Evolutionary conservation across 1,284 basidiomycete species (phyloP).

Genomic region (Laetiporus sulphureus): DNA sequence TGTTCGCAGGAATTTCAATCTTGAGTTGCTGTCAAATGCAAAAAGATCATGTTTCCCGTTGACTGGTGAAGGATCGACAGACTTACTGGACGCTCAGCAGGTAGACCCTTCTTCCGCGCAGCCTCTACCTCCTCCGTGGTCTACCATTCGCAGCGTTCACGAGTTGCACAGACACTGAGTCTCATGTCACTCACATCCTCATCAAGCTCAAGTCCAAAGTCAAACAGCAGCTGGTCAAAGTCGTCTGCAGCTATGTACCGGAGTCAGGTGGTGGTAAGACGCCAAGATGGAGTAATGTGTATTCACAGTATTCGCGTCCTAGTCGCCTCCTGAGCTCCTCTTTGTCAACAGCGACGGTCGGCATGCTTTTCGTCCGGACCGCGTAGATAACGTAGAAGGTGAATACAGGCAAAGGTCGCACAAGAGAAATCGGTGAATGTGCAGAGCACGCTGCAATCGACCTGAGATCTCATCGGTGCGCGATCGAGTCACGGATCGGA

Average conservation of each 20-base stretch:
- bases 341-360: slow-evolving; percentile 94
- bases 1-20: slow-evolving; percentile 97
- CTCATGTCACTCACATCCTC: slow-evolving; percentile 87
- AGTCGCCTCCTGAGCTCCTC: slow-evolving; percentile 88
- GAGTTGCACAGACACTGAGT: too few species aligned
- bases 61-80: not conserved
- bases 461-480: not conserved
- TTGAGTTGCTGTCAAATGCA: slow-evolving; percentile 95
- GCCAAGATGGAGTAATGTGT: not conserved
- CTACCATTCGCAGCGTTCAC: slow-evolving; percentile 40
- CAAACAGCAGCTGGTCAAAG: slow-evolving; percentile 95
- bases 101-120: slow-evolving; percentile 74
- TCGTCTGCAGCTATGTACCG: slow-evolving; percentile 71
- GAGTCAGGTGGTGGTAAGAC: slow-evolving; percentile 4
- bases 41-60: too few species aligned
- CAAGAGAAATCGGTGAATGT: not conserved
- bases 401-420: not conserved
- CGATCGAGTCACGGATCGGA: slow-evolving; percentile 4
- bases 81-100: slow-evolving; percentile 75
- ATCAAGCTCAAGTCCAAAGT: slow-evolving; percentile 96
- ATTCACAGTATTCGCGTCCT: slow-evolving; percentile 77
- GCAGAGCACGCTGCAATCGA: not conserved
- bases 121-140: slow-evolving; percentile 87
- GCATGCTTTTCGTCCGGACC: slow-evolving; percentile 48
- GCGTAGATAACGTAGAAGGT: not conserved